Evolutionary conservation across 75 land plant genomes (phyloP).

Genomic region (Selaginella moellendorffii): DNA sequence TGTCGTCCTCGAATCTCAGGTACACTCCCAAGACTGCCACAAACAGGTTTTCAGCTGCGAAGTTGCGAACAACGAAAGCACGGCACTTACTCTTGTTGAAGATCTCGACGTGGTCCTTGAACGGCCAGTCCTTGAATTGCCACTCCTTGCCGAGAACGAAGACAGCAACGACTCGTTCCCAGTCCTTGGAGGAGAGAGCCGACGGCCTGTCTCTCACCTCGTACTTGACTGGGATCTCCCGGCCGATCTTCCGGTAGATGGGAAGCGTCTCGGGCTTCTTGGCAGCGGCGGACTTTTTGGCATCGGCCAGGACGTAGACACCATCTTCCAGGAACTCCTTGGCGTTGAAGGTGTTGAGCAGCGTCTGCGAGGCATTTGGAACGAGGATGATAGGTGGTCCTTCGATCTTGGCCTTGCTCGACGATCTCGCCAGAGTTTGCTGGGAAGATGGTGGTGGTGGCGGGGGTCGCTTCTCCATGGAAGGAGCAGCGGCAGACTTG

Average conservation of each 20-base stretch:
- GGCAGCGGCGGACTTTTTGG: conserved; percentile 48
- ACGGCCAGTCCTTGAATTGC: conserved; percentile 99
- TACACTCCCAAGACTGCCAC: conserved; percentile 90
- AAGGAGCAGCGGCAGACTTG: conserved; percentile 19
- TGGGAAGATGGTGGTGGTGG: conserved; percentile 9
- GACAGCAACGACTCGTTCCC: conserved; percentile 91
- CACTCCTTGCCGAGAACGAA: conserved; percentile 97
- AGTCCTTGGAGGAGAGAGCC: conserved; percentile 56
- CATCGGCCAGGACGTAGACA: conserved; percentile 62
- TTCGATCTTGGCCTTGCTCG: conserved; percentile 38
- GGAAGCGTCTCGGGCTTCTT: conserved; percentile 51
- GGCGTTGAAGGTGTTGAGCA: conserved; percentile 86
- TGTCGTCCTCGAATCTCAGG: conserved; percentile 95
- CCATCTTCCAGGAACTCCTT: conserved; percentile 98
- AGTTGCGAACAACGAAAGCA: not conserved
- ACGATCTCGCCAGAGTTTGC: conserved; percentile 1
- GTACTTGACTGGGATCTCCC: conserved; percentile 66
- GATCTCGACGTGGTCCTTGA: conserved; percentile 86
- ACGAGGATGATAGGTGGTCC: conserved; percentile 85
- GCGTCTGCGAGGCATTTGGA: conserved; percentile 80
- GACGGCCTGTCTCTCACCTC: conserved; percentile 92
- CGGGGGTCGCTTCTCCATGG: conserved; percentile 15
- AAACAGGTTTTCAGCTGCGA: conserved; percentile 7
- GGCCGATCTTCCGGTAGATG: conserved; percentile 81
- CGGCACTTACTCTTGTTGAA: conserved; percentile 73